Evolutionary conservation across 2,329 filamentous ascomycete species (phyloP), one percentile per base, ranked within the genome.

Genomic region (Immersiporthe knoxdaviesiana): DNA sequence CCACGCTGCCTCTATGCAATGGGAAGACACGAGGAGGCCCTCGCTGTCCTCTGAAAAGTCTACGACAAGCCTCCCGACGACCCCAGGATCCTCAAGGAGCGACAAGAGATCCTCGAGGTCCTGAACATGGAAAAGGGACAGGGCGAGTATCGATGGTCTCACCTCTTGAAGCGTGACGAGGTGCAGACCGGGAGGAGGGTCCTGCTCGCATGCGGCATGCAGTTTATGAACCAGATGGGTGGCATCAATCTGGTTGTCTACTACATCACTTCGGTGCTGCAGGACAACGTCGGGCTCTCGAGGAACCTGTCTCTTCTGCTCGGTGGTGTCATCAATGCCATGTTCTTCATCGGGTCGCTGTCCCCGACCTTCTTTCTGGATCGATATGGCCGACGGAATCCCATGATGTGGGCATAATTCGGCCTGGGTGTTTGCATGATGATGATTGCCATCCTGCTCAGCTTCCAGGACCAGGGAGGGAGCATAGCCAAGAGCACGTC

Each of bases 161-260:
- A 81, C 56, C 74, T 85, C 1, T 77, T 86, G 68, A 80, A 80
- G 73, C 77, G 77, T 11, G 84, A 82, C 70, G 78, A 78, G 59
- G 75, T 82, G 14, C 78, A 80, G 73, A 85, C 80, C 4, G 76
- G 83, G 0, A 73, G 79, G 39, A 77, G 83, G 1, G 81, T 86
- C 21, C 72, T 84, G 2, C 77, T 87, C 4, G 83, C 83, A 0
- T 84, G 79, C 72, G 79, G 80, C n/a, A 79, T 81, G 65, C 81
- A 83, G 66, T 81, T 83, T 65, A 84, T 84, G 79, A 83, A 87
- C 63, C 84, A 87, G 69, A 77, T 83, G 63, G 78, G 79, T 5
- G 83, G 84, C 0, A 83, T 85, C 68, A 85, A 85, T 75, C 61
- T 82, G 0, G 78, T 82, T 0, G 80, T 84, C 54, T 78, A 82